Evolutionary conservation across 2,329 filamentous ascomycete genomes (phyloP).

Genomic region (Verticillium dahliae): DNA sequence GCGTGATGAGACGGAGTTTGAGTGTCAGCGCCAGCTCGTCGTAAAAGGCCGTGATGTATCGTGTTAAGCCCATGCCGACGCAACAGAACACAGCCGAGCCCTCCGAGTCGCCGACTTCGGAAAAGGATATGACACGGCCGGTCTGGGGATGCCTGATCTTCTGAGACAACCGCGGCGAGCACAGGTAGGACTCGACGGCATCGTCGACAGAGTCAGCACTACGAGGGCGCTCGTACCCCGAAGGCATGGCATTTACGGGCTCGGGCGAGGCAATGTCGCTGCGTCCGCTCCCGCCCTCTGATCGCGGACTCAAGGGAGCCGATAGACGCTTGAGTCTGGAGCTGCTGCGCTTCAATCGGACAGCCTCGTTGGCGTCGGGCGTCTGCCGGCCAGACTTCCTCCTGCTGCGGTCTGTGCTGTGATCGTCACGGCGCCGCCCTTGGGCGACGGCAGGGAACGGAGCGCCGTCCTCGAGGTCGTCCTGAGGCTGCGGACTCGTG

Average conservation of each 20-base stretch:
- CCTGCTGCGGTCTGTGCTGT: slow-evolving; percentile 37
- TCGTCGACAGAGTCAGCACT: slow-evolving; percentile 85
- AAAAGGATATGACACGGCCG: slow-evolving; percentile 86
- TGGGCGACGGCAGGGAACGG: slow-evolving; percentile 65
- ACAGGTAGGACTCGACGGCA: slow-evolving; percentile 78
- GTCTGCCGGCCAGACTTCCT: slow-evolving; percentile 42
- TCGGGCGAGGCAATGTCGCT: slow-evolving; percentile 10
- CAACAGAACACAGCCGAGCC: slow-evolving; percentile 94
- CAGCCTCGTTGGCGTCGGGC: slow-evolving; percentile 37
- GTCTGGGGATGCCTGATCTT: slow-evolving; percentile 82
- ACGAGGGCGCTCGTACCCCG: slow-evolving; percentile 64
- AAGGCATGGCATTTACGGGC: slow-evolving; percentile 23
- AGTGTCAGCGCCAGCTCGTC: slow-evolving; percentile 88
- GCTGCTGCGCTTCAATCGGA: slow-evolving; percentile 46
- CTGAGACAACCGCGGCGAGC: slow-evolving; percentile 77
- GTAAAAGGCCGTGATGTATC: slow-evolving; percentile 95
- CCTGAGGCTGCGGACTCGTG: neutral
- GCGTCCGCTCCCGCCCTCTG: slow-evolving; percentile 24
- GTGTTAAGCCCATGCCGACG: slow-evolving; percentile 93
- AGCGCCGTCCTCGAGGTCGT: slow-evolving; percentile 53
- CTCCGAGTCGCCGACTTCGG: slow-evolving; percentile 87
- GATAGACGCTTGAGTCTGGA: slow-evolving; percentile 55
- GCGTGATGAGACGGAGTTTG: slow-evolving; percentile 84
- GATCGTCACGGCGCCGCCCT: slow-evolving; percentile 43
- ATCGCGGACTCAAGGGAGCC: slow-evolving; percentile 33